A percentile compares a stretch with the other conserved stretches of the same genome.
Conservation (phyloP, 179 eudicot species). For the Actinidia arguta region DNA sequence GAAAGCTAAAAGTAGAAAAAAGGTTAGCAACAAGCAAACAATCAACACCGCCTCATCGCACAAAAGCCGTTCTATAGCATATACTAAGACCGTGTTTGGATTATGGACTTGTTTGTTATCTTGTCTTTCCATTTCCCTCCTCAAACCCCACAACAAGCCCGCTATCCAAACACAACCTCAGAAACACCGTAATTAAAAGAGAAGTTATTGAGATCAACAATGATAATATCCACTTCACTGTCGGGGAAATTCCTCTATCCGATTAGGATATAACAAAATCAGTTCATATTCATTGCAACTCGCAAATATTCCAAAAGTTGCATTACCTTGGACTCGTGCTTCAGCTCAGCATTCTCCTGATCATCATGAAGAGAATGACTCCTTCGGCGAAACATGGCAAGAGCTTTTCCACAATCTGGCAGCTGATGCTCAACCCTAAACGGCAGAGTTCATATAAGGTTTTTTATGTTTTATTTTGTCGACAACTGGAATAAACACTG, state of each 20-base stretch:
- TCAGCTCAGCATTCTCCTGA: slow-evolving; percentile 36
- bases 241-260: background rate
- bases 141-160: too few species aligned
- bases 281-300: background rate
- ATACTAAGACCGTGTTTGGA: too few species aligned
- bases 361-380: slow-evolving; percentile 37
- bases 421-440: slow-evolving; percentile 1
- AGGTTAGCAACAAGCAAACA: too few species aligned
- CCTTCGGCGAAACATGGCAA: slow-evolving; percentile 52
- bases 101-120: too few species aligned
- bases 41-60: too few species aligned
- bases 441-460: background rate
- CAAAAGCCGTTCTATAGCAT: too few species aligned
- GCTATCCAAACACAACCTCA: too few species aligned
- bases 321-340: slow-evolving; percentile 53
- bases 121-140: too few species aligned
- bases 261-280: background rate
- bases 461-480: background rate
- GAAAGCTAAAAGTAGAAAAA: background rate
- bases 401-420: slow-evolving; percentile 6
- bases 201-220: background rate
- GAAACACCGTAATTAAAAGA: too few species aligned
- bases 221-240: background rate
- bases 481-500: background rate
- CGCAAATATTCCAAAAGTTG: background rate